Conservation (phyloP, 192 early-diverging fungal genomes). For the Phycomyces nitens region DNA sequence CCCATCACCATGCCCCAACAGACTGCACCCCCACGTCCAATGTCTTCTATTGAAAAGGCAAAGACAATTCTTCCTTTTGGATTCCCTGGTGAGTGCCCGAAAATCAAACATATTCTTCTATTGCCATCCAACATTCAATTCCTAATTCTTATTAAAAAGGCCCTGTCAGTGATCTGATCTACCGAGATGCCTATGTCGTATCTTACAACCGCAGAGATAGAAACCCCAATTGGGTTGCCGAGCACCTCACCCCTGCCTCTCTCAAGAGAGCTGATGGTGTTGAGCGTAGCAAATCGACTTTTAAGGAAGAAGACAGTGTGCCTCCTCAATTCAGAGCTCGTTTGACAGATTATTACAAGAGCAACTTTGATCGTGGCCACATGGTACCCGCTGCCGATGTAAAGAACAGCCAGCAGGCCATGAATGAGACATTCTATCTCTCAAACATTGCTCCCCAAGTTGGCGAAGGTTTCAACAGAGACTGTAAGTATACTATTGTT, state of each 20-base stretch:
- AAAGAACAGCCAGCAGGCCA: constrained; percentile 61
- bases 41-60: constrained; percentile 25
- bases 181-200: constrained; percentile 65
- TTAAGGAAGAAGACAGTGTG: constrained; percentile 75
- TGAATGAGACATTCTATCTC: constrained; percentile 86
- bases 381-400: constrained; percentile 90
- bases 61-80: constrained; percentile 37
- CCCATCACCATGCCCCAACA: constrained; percentile 4
- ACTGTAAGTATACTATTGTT: constrained; percentile 47
- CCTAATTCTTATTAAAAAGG: no score
- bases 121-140: no score
- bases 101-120: no score
- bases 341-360: constrained; percentile 74
- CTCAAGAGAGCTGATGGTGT: constrained; percentile 56
- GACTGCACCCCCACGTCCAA: not conserved
- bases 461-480: constrained; percentile 85
- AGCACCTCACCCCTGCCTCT: constrained; percentile 61
- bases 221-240: constrained; percentile 76
- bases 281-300: constrained; percentile 65
- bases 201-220: constrained; percentile 75
- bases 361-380: constrained; percentile 90
- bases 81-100: constrained; percentile 33
- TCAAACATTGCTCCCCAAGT: constrained; percentile 82
- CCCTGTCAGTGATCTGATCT: constrained; percentile 70
- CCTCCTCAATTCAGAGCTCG: constrained; percentile 72